Conservation (phyloP, 83 land plant genomes). For the Diphasiastrum complanatum region DNA sequence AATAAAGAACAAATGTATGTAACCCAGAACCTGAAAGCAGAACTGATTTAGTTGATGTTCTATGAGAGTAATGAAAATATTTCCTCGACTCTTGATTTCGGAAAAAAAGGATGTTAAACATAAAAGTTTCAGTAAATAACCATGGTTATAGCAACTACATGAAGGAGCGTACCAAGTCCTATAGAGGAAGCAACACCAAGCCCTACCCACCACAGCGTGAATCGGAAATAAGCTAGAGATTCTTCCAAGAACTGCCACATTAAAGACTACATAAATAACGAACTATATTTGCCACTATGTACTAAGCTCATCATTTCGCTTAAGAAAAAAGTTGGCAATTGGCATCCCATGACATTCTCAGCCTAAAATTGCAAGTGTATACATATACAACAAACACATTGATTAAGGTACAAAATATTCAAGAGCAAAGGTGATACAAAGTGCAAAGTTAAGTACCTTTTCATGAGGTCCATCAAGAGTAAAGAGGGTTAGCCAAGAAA, state of each 20-base stretch:
- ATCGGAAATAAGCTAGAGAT: constrained; percentile 42
- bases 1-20: constrained; percentile 90
- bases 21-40: constrained; percentile 60
- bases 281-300: too few species aligned
- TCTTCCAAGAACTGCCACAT: constrained; percentile 49
- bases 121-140: too few species aligned
- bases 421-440: background rate
- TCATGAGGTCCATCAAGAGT: constrained; percentile 22
- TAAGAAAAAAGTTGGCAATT: too few species aligned
- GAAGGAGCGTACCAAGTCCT: constrained; percentile 67
- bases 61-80: background rate
- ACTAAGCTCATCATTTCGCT: too few species aligned
- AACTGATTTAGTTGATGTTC: background rate
- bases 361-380: background rate
- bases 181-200: constrained; percentile 96
- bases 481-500: background rate
- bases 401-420: background rate
- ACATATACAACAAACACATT: background rate
- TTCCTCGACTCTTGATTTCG: too few species aligned
- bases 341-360: too few species aligned
- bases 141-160: too few species aligned
- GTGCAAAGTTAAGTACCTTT: background rate
- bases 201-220: constrained; percentile 79
- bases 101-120: too few species aligned
- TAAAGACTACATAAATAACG: background rate